Evolutionary conservation across 768 basidiomycete genomes (phyloP).

Genomic region (Zangia roseola): DNA sequence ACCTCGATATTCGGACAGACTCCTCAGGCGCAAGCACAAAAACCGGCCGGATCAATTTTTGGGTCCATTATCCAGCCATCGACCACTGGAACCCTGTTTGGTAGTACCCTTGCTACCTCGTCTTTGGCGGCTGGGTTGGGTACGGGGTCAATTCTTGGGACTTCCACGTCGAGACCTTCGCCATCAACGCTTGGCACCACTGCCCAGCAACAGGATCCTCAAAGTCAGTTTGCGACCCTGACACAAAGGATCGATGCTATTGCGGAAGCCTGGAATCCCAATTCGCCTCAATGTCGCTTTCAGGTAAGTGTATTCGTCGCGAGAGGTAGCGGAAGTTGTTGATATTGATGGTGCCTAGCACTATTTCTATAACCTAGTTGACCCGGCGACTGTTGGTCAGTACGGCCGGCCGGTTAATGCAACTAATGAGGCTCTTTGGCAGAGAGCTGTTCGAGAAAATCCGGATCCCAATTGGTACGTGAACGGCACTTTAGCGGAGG

Average conservation of each 20-base stretch:
- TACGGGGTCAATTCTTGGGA: slow-evolving; percentile 26
- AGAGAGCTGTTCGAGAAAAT: slow-evolving; percentile 76
- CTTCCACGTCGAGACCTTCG: slow-evolving; percentile 33
- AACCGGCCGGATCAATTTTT: slow-evolving; percentile 29
- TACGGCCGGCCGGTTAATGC: slow-evolving; percentile 75
- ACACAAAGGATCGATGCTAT: slow-evolving; percentile 62
- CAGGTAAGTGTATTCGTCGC: slow-evolving; percentile 47
- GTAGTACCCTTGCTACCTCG: slow-evolving; percentile 33
- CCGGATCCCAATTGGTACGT: slow-evolving; percentile 74
- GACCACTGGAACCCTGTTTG: slow-evolving; percentile 35
- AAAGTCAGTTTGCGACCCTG: slow-evolving; percentile 54
- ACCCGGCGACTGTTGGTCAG: slow-evolving; percentile 59
- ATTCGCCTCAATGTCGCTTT: slow-evolving; percentile 70
- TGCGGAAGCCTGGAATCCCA: slow-evolving; percentile 68
- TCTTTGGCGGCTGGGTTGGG: slow-evolving; percentile 29
- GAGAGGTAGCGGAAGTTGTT: background rate
- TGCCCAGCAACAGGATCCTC: slow-evolving; percentile 57
- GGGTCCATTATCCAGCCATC: slow-evolving; percentile 28
- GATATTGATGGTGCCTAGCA: slow-evolving; percentile 43
- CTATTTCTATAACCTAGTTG: slow-evolving; percentile 83
- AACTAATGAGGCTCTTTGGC: slow-evolving; percentile 71
- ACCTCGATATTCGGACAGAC: slow-evolving; percentile 22
- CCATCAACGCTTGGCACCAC: slow-evolving; percentile 35
- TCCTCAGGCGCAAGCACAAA: slow-evolving; percentile 19
- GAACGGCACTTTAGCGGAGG: background rate